Conservation (phyloP, 2,329 filamentous ascomycete species). For the Talaromyces sp. region DNA sequence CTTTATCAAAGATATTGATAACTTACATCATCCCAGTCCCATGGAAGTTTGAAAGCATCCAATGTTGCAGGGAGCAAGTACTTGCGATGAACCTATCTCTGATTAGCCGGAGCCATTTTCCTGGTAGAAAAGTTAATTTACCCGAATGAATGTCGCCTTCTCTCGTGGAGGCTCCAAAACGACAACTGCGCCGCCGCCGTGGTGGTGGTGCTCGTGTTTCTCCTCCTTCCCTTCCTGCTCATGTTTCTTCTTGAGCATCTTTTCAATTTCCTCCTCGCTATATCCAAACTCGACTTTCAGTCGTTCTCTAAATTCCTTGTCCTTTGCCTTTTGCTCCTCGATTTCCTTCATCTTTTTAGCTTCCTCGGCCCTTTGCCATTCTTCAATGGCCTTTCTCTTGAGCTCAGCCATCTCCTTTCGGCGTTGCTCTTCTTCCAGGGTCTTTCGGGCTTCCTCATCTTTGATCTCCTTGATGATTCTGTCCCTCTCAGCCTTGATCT, state of each 20-base stretch:
- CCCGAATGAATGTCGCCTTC: constrained; percentile 45
- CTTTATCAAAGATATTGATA: not conserved
- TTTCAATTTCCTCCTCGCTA: constrained; percentile 42
- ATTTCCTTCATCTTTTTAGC: constrained; percentile 49
- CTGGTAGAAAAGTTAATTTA: constrained; percentile 19
- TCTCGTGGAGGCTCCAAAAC: constrained; percentile 17
- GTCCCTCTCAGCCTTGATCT: constrained; percentile 46
- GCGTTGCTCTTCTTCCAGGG: constrained; percentile 28
- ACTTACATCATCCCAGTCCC: constrained; percentile 48
- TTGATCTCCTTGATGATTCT: constrained; percentile 32
- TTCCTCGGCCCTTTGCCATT: constrained; percentile 50
- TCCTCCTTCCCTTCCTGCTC: constrained; percentile 31
- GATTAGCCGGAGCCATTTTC: not conserved
- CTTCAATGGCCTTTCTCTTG: constrained; percentile 51
- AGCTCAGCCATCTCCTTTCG: constrained; percentile 40
- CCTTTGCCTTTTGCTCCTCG: constrained; percentile 48
- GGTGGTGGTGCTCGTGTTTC: constrained; percentile 20
- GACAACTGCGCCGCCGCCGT: constrained; percentile 12
- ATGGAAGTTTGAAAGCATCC: constrained; percentile 44
- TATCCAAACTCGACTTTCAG: constrained; percentile 40
- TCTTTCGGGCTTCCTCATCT: constrained; percentile 46
- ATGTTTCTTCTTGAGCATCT: constrained; percentile 39
- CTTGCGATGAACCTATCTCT: constrained; percentile 42
- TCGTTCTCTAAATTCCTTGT: constrained; percentile 49
- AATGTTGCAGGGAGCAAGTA: constrained; percentile 47